These are phyloP conservation scores for Candida ulmi DNA, from an alignment of 805 yeast species.

Conservation along the genomic window DNA sequence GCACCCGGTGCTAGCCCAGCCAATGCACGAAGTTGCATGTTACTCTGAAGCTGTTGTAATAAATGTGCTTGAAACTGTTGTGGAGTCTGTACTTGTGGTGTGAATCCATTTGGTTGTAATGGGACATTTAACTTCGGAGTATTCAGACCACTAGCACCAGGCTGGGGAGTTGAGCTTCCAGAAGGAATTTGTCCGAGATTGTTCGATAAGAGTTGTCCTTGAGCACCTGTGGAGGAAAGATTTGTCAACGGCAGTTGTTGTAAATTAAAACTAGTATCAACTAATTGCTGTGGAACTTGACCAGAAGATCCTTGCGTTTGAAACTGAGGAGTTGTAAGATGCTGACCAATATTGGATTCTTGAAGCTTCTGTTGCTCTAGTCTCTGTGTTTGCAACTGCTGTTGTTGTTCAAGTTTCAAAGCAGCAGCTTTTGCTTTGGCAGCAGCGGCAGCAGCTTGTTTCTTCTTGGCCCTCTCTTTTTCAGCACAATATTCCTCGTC, in stretches of 20 bases:
- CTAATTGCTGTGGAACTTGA: background rate
- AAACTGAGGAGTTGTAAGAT: slow-evolving; percentile 1
- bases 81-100: background rate
- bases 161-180: background rate
- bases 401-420: slow-evolving; percentile 33
- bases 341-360: background rate
- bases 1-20: background rate
- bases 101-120: background rate
- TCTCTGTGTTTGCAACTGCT: slow-evolving; percentile 11
- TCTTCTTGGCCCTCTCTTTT: slow-evolving; percentile 67
- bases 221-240: background rate
- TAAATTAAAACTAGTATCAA: background rate
- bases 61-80: background rate
- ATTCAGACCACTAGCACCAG: background rate
- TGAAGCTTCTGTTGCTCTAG: slow-evolving; percentile 22
- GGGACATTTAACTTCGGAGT: background rate
- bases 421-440: slow-evolving; percentile 55
- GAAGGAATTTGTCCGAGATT: background rate
- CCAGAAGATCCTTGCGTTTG: slow-evolving; percentile 6
- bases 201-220: slow-evolving; percentile 3
- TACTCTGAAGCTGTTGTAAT: slow-evolving; percentile 3
- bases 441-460: slow-evolving; percentile 59
- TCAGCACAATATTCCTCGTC: slow-evolving; percentile 83
- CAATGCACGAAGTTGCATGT: background rate
- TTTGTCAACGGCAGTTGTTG: slow-evolving; percentile 1